These are phyloP conservation scores for Tolypocladium amazonense DNA, from an alignment of 2,329 filamentous ascomycete species.

Conservation along the genomic window DNA sequence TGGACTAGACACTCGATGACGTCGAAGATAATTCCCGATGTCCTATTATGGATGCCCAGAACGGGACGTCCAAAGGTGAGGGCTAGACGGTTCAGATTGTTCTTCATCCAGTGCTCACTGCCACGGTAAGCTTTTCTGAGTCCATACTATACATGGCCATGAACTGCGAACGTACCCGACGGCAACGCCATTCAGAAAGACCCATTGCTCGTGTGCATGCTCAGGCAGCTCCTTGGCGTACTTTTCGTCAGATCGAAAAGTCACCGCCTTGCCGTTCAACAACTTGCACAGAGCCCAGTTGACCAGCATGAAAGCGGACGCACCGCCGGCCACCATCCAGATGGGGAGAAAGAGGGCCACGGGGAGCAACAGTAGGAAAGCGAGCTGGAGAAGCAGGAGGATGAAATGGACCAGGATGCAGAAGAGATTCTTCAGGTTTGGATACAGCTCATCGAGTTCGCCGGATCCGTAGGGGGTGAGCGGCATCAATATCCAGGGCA, in stretches of 20 bases:
- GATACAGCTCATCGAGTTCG: constrained; percentile 53
- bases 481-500: constrained; percentile 54
- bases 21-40: constrained; percentile 65
- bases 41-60: constrained; percentile 65
- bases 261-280: constrained; percentile 38
- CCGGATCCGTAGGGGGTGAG: constrained; percentile 39
- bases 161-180: constrained; percentile 35
- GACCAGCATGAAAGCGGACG: constrained; percentile 33
- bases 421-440: constrained; percentile 43
- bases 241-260: constrained; percentile 40
- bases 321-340: constrained; percentile 30
- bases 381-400: constrained; percentile 47
- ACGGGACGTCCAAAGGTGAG: constrained; percentile 62
- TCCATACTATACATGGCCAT: too few relatives aligned
- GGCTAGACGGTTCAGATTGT: constrained; percentile 60
- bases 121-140: neutral
- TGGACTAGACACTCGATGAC: constrained; percentile 69
- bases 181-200: constrained; percentile 69
- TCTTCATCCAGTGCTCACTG: constrained; percentile 56
- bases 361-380: constrained; percentile 49
- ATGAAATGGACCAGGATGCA: constrained; percentile 47
- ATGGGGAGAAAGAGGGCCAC: constrained; percentile 34
- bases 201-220: constrained; percentile 59
- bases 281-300: constrained; percentile 40
- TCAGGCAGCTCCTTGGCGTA: constrained; percentile 38